Base-by-base conservation (phyloP, 2,329 filamentous ascomycete genomes). In the Ceratocystis variospora region DNA sequence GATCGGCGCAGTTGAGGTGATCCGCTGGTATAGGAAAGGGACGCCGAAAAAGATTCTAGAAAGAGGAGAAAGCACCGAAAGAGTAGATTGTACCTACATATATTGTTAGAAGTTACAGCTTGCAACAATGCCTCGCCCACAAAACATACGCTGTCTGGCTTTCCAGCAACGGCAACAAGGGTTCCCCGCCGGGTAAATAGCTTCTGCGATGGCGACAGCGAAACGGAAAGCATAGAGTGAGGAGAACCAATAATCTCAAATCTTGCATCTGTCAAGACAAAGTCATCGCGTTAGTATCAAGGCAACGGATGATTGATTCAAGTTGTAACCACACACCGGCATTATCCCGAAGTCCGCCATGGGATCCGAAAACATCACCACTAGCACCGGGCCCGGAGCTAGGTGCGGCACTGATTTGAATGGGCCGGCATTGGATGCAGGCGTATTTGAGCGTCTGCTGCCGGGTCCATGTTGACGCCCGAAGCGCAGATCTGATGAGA, bases 201-300 rank as follows among this genome's bases (percentile, higher is more conserved):
- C 72, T 89, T 88, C 76, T 97, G 93, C 41, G 93, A 97, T 53
- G 94, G 89, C 45, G 94, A 95, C 64, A 99, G 83, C 6, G 88
- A 90, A 70, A 96, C 92, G 25, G 93, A 96, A 71, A 99, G 86
- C 70, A 99, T 85, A 66, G 94, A 97, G 76, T 94, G 94, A 1
- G 93, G 91, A 28, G 89, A 84, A 69, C 94, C 94, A 70, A 99
- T 80, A 61, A 97, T 90, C 76, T 97, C 90, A 76, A 99, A 99
- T 67, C 87, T 86, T 65, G 94, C 94, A 82, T 97, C 94, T 96
- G 71, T 6, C 22, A 1, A 44, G 31, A 10, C 41, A 59, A 25
- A 48, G 41, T 19, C 44, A 12, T 3, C 25, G 48, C 4, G 28
- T 64, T 48, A 62, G 41, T 45, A 41, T 15, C 19, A n/a, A 19